Base-by-base conservation (phyloP, 495 filamentous ascomycete genomes). In the Penicillium canescens region DNA sequence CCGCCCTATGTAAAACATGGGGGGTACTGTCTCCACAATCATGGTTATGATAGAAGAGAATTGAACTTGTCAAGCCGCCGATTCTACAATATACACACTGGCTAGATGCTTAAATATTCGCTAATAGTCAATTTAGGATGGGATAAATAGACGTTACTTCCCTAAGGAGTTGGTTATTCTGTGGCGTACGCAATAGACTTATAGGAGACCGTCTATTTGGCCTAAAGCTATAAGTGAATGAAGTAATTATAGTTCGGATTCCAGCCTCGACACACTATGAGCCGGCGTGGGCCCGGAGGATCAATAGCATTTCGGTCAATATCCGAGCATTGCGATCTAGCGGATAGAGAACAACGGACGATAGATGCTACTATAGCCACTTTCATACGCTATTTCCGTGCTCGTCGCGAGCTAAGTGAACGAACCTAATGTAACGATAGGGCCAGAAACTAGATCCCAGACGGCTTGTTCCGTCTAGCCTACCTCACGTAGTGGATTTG, bases 301-400 rank as follows among this genome's bases (percentile, higher is more conserved):
- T 44, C 42, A 44, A 44, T 16, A 31, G 4, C n/a, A 31, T 44
- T n/a, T 44, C 24, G 42, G 42, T n/a, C 42, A 44, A 44, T 44
- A 44, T 31, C 42, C 42, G 42, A 44, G 42, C 26, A 44, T 8
- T 31, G 24, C 28, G 42, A 8, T 33, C 42, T 33, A 44, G 16
- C 24, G 14, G 20, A 21, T 31, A 12, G 42, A 44, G 24, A 9
- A 44, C 42, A 31, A 31, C 26, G 5, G 26, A 44, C 24, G 24
- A 16, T 33, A 24, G 42, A 44, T 26, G 13, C 42, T 31, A 44
- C 42, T 24, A 44, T 44, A 16, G 42, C 23, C 24, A 31, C 26
- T 31, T 31, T 6, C 26, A 31, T 31, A 31, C 26, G 26, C 26
- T 31, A 31, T 44, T 44, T 33, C 14, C 42, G 26, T 44, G 11